Evolutionary conservation across 352 stramenopile genomes (phyloP).

Genomic region (Pythium utonaiense): DNA sequence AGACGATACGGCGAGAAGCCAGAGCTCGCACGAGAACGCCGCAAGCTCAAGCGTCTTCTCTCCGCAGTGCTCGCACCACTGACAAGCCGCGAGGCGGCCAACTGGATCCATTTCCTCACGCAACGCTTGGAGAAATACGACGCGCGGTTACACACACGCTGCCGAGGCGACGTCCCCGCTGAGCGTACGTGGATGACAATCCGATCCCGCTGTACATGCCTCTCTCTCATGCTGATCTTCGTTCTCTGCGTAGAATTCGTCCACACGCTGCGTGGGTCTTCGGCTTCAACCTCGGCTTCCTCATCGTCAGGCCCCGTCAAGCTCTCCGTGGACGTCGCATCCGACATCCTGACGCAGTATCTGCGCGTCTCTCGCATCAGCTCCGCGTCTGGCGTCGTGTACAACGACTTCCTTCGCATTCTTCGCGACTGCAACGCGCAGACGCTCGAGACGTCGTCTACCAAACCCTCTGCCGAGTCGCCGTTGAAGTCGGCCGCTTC

Average conservation of each 20-base stretch:
- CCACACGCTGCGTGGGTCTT: constrained; percentile 22
- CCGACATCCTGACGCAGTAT: constrained; percentile 34
- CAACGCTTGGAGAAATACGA: constrained; percentile 43
- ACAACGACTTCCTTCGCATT: constrained; percentile 35
- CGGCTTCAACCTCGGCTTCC: neutral
- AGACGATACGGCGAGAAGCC: constrained; percentile 53
- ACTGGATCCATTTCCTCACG: constrained; percentile 31
- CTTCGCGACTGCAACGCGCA: constrained; percentile 15
- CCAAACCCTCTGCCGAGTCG: no score
- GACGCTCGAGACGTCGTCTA: neutral
- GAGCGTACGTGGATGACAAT: constrained; percentile 33
- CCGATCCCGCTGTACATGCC: neutral
- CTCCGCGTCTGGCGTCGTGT: constrained; percentile 24
- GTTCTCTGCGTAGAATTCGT: constrained; percentile 29
- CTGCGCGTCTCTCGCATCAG: constrained; percentile 27
- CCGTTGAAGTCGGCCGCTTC: neutral
- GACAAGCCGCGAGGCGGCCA: neutral
- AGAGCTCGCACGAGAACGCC: constrained; percentile 31
- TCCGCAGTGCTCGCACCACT: constrained; percentile 14
- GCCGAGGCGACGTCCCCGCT: constrained; percentile 26
- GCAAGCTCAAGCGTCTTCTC: constrained; percentile 36
- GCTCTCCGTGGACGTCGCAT: constrained; percentile 32
- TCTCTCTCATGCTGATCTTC: neutral
- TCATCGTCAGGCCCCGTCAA: constrained; percentile 17
- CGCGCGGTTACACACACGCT: constrained; percentile 26